Evolutionary conservation across 2,329 filamentous ascomycete species (phyloP).

Genomic region (Colletotrichum coccodes): DNA sequence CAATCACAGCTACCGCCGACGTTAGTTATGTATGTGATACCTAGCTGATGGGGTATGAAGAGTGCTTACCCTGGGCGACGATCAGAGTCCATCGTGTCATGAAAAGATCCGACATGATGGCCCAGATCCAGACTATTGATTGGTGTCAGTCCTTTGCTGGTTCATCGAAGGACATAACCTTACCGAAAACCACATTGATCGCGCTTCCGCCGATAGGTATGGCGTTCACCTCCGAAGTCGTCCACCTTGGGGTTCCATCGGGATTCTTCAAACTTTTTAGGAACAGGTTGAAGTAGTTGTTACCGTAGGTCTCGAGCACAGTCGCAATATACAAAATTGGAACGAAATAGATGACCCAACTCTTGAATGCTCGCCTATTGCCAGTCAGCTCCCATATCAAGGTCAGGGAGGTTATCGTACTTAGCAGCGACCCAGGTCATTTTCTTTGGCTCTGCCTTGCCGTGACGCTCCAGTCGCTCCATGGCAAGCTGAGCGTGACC

Average conservation of each 20-base stretch:
- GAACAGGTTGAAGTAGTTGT: slow-evolving; percentile 28
- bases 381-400: neutral
- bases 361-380: slow-evolving; percentile 27
- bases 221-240: slow-evolving; percentile 25
- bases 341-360: slow-evolving; percentile 30
- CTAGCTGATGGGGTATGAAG: neutral
- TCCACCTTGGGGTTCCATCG: slow-evolving; percentile 31
- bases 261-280: slow-evolving; percentile 29
- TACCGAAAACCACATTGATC: slow-evolving; percentile 33
- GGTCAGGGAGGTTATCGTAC: slow-evolving; percentile 20
- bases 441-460: slow-evolving; percentile 36
- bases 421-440: slow-evolving; percentile 39
- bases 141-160: neutral
- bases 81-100: slow-evolving; percentile 62
- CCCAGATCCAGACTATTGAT: slow-evolving; percentile 61
- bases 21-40: neutral
- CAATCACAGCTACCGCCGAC: slow-evolving; percentile 47
- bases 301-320: slow-evolving; percentile 24
- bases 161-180: neutral
- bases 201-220: slow-evolving; percentile 28
- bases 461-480: slow-evolving; percentile 26
- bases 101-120: slow-evolving; percentile 59
- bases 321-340: slow-evolving; percentile 26
- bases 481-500: slow-evolving; percentile 24
- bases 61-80: slow-evolving; percentile 50